Evolutionary conservation across 75 land plant species (phyloP), one percentile per base, ranked within the genome.

Genomic region (Picea sitchensis): DNA sequence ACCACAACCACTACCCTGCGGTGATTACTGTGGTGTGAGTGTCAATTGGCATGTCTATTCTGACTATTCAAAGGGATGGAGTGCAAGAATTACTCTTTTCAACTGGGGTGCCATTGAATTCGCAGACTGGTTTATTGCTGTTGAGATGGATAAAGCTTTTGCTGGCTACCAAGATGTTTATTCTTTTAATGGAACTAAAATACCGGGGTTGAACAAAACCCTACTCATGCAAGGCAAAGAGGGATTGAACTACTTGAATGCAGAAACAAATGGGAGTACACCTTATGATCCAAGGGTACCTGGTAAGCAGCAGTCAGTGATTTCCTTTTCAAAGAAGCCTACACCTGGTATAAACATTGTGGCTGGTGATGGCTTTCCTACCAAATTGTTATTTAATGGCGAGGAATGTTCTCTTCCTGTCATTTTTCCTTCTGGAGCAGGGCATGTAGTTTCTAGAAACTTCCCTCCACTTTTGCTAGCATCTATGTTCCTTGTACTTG

Each of bases 21-120:
- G 83, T 3, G 98, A 95, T 76, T 84, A 96, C 76, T 96, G 99
- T 76, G 94, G 94, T 0, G 98, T 96, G 11, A 92, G 92, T 80
- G 81, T 96, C 58, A 96, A 96, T 81, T 96, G 99, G 99, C 99
- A 96, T 69, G 44, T 96, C 38, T 71, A 78, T 51, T 78, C 95
- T 0, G 93, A 96, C 79, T 96, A 85, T 84, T 78, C 80, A 7
- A 79, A 81, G 4, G 98, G 98, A 20, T 96, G 99, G 99, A 91
- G 89, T 14, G 93, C 98, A 0, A 71, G 98, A 21, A 80, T 96
- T 73, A 90, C 99, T 5, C 77, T 96, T 58, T 94, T 94, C 84
- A 95, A 91, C 82, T 96, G 99, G 99, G 92, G 78, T 2, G 86
- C 82, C 2, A 47, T 32, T 61, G 67, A 80, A 3, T 87, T 88